These are phyloP conservation scores for Neofusicoccum umdonicola DNA, from an alignment of 2,329 filamentous ascomycete genomes.

Conservation along the genomic window DNA sequence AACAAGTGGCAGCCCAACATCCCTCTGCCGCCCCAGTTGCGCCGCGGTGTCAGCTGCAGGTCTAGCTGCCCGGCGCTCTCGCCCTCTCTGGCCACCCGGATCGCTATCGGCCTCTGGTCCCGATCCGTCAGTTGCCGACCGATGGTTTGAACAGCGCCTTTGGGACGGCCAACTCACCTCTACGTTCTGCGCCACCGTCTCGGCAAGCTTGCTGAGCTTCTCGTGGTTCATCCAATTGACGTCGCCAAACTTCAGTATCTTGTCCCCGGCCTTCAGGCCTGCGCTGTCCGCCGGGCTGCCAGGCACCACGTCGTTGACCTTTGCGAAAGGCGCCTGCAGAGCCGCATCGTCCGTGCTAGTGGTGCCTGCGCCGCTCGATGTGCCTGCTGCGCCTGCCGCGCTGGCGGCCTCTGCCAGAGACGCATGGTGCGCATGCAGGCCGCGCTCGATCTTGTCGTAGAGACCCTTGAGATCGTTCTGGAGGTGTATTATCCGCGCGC, in stretches of 20 bases:
- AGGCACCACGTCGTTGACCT: conserved; percentile 77
- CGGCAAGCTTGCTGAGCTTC: conserved; percentile 78
- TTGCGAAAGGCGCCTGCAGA: conserved; percentile 72
- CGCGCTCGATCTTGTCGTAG: conserved; percentile 79
- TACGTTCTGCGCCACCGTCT: conserved; percentile 86
- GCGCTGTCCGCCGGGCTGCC: conserved; percentile 80
- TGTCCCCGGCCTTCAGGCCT: conserved; percentile 76
- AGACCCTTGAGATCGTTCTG: conserved; percentile 91
- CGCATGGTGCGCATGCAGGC: conserved; percentile 90
- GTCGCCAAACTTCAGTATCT: conserved; percentile 79
- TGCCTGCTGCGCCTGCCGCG: conserved; percentile 20
- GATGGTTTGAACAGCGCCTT: background rate
- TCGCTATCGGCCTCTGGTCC: conserved; percentile 1
- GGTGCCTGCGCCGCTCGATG: conserved; percentile 22
- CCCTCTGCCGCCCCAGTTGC: conserved; percentile 87
- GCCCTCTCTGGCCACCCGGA: conserved; percentile 14
- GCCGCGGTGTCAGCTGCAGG: conserved; percentile 70
- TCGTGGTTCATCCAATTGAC: conserved; percentile 85
- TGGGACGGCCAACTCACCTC: conserved; percentile 61
- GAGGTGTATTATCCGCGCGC: conserved; percentile 82
- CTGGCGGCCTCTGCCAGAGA: conserved; percentile 43
- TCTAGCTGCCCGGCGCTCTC: conserved; percentile 53
- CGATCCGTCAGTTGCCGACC: conserved; percentile 7
- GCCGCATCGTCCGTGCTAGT: conserved; percentile 29
- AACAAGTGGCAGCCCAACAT: conserved; percentile 88